Base-by-base conservation (phyloP, 2,329 filamentous ascomycete genomes). In the Neofusicoccum umdonicola region DNA sequence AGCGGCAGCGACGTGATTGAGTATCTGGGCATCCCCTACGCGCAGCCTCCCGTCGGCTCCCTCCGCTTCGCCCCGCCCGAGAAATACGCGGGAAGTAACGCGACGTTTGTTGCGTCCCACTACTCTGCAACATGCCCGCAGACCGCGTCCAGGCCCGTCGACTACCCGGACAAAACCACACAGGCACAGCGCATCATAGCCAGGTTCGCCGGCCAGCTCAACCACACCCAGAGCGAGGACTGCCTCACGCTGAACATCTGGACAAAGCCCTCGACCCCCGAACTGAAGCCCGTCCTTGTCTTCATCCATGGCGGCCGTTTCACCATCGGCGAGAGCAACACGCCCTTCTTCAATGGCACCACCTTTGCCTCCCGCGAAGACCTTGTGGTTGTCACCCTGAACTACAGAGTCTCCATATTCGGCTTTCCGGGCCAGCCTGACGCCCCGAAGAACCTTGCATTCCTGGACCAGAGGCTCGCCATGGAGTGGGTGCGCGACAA, bases 401-500 rank as follows among this genome's bases (percentile, higher is more conserved):
- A 66, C 70, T 42, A 68, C 27, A 68, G 73, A 3, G 76, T 82
- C 58, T 79, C 74, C 1, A 70, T 81, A 5, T 78, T 74, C 58
- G 79, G 79, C 80, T 64, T 56, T 17, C 62, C 51, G 1, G 62
- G 27, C 2, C n/a, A 39, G 13, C 48, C 61, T 2, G 48, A 9
- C 13, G 6, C 37, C 3, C 45, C 70, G 72, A 41, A 74, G 73
- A 48, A 76, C 74, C 69, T 78, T 71, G 73, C 71, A 39, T 71
- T 79, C 19, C 70, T 75, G 17, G 77, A 79, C 39, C 76, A 78
- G 65, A 70, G 77, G 27, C 73, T 74, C 6, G 72, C 77, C 6
- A 69, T 79, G 8, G 74, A 77, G 22, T 79, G 77, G 77, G 68
- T 79, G 5, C 76, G 75, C 64, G 76, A 77, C 51, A 78, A 79